Evolutionary conservation across 169 alveolate genomes (phyloP).

Genomic region (Theileria annulata): DNA sequence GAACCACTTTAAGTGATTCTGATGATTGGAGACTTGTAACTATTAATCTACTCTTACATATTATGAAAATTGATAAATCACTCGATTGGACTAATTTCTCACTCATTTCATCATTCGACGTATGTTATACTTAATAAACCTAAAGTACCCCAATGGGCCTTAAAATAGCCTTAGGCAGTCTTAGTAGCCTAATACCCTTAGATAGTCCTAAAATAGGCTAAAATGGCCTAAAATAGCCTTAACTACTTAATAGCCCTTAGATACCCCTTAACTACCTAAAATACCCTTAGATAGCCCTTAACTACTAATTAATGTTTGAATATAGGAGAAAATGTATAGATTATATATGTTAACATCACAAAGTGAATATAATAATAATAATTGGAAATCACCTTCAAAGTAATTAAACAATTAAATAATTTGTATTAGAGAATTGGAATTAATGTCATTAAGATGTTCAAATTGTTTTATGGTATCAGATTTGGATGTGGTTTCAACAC

Average conservation of each 20-base stretch:
- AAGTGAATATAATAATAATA: slow-evolving; percentile 68
- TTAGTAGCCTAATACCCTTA: too few relatives aligned
- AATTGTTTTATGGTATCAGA: slow-evolving; percentile 73
- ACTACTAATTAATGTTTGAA: too few relatives aligned
- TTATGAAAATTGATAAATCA: slow-evolving; percentile 71
- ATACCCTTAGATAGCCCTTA: too few relatives aligned
- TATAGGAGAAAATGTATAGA: slow-evolving; percentile 71
- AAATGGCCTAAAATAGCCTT: too few relatives aligned
- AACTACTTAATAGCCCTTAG: too few relatives aligned
- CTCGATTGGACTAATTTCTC: slow-evolving; percentile 52
- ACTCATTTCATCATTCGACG: slow-evolving; percentile 42
- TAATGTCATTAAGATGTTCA: slow-evolving; percentile 65
- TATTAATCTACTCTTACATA: slow-evolving; percentile 66
- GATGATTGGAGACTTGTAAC: slow-evolving; percentile 74
- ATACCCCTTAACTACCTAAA: too few relatives aligned
- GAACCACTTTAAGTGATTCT: slow-evolving; percentile 52
- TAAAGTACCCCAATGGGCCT: too few relatives aligned
- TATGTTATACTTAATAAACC: slow-evolving; percentile 35
- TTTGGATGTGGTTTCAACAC: slow-evolving; percentile 68
- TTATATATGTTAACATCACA: slow-evolving; percentile 68
- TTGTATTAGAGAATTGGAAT: slow-evolving; percentile 63
- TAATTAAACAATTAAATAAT: slow-evolving; percentile 54
- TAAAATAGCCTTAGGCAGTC: too few relatives aligned
- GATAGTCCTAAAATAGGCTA: too few relatives aligned
- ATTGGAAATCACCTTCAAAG: slow-evolving; percentile 70